Conservation (phyloP, 2,329 filamentous ascomycete species). For the Stachybotrys echinatus region DNA sequence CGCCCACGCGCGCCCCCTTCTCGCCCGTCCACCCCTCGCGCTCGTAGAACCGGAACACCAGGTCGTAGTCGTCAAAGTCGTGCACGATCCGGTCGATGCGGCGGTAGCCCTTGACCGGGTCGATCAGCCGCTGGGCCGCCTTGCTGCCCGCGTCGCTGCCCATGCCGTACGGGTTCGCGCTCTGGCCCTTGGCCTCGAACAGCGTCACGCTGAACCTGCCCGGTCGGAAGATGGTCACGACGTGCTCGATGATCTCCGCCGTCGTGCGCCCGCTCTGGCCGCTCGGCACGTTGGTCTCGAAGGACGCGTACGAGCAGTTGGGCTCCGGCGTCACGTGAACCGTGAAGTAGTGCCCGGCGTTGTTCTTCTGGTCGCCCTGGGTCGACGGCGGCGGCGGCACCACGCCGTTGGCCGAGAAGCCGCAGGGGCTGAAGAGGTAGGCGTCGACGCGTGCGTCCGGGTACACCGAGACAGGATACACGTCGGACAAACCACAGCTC, state of each 20-base stretch:
- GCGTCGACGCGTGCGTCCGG: constrained; percentile 92
- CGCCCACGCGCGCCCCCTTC: constrained; percentile 48
- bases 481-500: constrained; percentile 77
- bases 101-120: constrained; percentile 78
- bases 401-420: constrained; percentile 95
- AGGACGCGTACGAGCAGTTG: constrained; percentile 94
- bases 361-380: constrained; percentile 35
- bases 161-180: constrained; percentile 33
- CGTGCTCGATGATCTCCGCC: constrained; percentile 85
- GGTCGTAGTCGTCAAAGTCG: constrained; percentile 93
- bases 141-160: constrained; percentile 28
- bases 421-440: constrained; percentile 93
- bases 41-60: constrained; percentile 96
- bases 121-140: constrained; percentile 54
- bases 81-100: constrained; percentile 93
- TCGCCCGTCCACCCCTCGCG: constrained; percentile 68
- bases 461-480: constrained; percentile 83
- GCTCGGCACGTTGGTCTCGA: constrained; percentile 95
- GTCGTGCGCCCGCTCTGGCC: constrained; percentile 84
- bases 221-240: constrained; percentile 92
- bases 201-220: constrained; percentile 97
- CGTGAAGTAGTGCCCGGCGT: constrained; percentile 82
- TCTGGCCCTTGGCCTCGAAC: constrained; percentile 76
- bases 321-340: constrained; percentile 98
- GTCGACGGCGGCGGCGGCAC: constrained; percentile 65